Evolutionary conservation across 345 rosid species (phyloP).

Genomic region (Citrus medica): DNA sequence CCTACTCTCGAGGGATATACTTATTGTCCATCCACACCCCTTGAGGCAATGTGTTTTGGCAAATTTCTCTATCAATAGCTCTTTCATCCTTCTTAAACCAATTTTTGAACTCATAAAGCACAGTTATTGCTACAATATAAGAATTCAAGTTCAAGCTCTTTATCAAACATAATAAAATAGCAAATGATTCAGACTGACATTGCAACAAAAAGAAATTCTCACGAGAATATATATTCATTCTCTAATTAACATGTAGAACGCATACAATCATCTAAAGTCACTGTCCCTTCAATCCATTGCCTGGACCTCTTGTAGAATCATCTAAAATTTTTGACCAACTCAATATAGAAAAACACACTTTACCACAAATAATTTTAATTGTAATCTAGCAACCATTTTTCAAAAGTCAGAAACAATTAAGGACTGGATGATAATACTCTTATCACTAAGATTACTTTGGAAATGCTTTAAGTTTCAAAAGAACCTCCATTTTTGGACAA

Average conservation of each 20-base stretch:
- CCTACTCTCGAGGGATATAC: no score
- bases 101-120: neutral
- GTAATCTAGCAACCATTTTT: neutral
- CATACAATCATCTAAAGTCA: neutral
- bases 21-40: no score
- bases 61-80: neutral
- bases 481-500: no score
- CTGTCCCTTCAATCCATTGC: neutral
- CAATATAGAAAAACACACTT: neutral
- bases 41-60: no score
- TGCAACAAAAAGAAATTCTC: neutral
- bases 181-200: conserved; percentile 2
- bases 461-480: no score
- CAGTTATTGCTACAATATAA: neutral
- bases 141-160: conserved; percentile 9
- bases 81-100: conserved; percentile 27
- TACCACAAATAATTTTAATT: neutral
- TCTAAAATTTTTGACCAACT: neutral
- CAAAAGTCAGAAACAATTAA: no score
- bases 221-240: neutral
- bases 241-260: neutral
- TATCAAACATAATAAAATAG: neutral
- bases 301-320: neutral
- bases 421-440: no score
- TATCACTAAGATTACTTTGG: no score